Base-by-base conservation (phyloP, 2,329 filamentous ascomycete species). In the Aspergillus sp. region DNA sequence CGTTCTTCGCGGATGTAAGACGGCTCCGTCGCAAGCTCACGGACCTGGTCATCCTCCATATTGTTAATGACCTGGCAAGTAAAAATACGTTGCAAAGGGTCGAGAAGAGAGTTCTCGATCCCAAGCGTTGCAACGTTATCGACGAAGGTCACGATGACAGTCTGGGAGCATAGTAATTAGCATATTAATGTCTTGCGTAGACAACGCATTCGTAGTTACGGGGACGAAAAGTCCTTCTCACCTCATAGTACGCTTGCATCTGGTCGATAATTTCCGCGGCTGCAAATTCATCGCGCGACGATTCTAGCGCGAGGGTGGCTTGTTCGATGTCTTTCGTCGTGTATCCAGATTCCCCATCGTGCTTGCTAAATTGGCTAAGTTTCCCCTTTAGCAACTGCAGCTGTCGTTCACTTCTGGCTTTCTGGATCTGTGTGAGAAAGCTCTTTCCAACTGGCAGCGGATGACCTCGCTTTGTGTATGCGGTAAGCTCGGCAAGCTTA, bases 121-220 rank as follows among this genome's bases (percentile, higher is more conserved):
- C 60, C 68, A 1, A 71, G 51, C n/a, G 60, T 68, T 12, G 64
- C 55, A 7, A 72, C 51, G 13, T 69, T 69, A 3, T 73, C 64
- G 3, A 64, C 53, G 29, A 72, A 69, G 0, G 60, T 65, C 8
- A 61, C 43, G 3, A 64, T 51, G 1, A 64, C 60, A 45, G 38
- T 45, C 46, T 45, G 13, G 10, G 19, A 22, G 19, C 19, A 22
- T 22, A 10, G 19, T 22, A 3, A 26, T 1, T 3, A 15, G 8
- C 5, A 15, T 5, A 5, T 25, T 17, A 5, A 2, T 16, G 12
- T 32, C 8, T 24, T 22, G 10, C 5, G 19, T 10, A 22, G 19
- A 22, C 19, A 10, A 22, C 10, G 5, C 19, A 22, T 29, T 31
- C 11, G 13, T 25, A 15, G 6, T 30, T 25, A 29, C 17, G n/a